These are phyloP conservation scores for Mortierella sp. DNA, from an alignment of 371 early-diverging fungal species.

Conservation along the genomic window DNA sequence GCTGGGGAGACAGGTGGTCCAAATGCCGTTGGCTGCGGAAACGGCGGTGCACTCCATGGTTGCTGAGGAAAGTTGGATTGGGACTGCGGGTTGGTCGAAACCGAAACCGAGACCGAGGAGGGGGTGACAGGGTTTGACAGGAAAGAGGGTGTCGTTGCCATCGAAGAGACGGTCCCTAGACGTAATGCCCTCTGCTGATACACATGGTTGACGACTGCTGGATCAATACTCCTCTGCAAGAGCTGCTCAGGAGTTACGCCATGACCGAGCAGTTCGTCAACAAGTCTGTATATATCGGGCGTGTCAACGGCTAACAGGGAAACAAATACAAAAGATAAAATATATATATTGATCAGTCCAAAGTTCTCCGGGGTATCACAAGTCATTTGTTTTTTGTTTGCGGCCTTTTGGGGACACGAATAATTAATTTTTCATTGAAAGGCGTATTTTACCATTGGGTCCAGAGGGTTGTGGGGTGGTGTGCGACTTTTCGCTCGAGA, in stretches of 20 bases:
- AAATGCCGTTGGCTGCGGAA: not conserved
- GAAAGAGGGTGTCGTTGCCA: not conserved
- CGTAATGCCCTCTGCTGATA: slow-evolving; percentile 4
- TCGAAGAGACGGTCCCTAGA: not conserved
- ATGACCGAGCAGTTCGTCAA: slow-evolving; percentile 20
- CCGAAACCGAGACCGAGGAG: not conserved
- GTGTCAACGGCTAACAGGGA: not conserved
- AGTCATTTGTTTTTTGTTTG: not conserved
- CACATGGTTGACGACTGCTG: slow-evolving; percentile 12
- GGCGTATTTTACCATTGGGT: not conserved
- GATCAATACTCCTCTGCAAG: slow-evolving; percentile 25
- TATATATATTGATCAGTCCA: not conserved
- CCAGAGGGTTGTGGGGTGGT: not conserved
- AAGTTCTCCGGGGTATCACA: not conserved
- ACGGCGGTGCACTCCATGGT: not conserved
- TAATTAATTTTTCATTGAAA: not conserved
- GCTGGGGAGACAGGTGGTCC: not conserved
- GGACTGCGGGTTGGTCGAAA: not conserved
- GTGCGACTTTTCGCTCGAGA: not conserved
- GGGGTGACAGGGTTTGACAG: not conserved
- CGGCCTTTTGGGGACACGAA: too few relatives aligned
- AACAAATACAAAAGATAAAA: not conserved
- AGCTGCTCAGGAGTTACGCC: slow-evolving; percentile 31
- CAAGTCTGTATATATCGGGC: slow-evolving; percentile 12
- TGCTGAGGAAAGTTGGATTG: slow-evolving; percentile 3